phyloP scores from a whole-genome alignment of 768 basidiomycete species.

The Naganishia onofrii region DNA sequence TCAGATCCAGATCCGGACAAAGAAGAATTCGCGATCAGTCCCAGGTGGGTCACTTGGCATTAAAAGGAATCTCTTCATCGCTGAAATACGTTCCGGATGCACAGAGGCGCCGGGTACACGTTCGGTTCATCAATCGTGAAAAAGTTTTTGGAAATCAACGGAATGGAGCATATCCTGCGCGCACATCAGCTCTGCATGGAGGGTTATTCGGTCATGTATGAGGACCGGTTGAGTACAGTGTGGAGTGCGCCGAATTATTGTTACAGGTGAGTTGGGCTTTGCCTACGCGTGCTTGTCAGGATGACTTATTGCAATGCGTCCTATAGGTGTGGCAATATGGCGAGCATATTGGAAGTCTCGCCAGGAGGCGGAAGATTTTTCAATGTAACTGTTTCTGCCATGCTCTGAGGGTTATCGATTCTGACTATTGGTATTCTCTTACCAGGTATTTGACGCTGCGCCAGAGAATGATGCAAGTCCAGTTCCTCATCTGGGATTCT shows the following conservation, averaged over 20 bases:
- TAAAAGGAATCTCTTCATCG: neutral
- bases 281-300: neutral
- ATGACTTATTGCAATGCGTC: constrained; percentile 12
- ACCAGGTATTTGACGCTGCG: constrained; percentile 74
- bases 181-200: constrained; percentile 99
- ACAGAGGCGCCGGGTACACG: constrained; percentile 94
- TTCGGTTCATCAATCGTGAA: constrained; percentile 97
- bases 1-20: constrained; percentile 99
- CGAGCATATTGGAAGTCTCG: constrained; percentile 91
- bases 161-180: constrained; percentile 94
- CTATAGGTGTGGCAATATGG: constrained; percentile 83
- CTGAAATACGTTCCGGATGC: neutral
- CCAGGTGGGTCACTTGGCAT: constrained; percentile 61
- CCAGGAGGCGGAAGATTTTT: constrained; percentile 84
- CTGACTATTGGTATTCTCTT: neutral
- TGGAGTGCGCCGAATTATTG: constrained; percentile 99
- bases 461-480: constrained; percentile 78
- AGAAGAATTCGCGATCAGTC: constrained; percentile 98
- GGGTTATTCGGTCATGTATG: constrained; percentile 95
- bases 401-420: neutral
- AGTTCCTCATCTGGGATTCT: neutral
- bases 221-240: constrained; percentile 90
- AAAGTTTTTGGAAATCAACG: constrained; percentile 93
- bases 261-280: constrained; percentile 59
- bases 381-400: constrained; percentile 58